A percentile compares a stretch with the other conserved stretches of the same genome.
Conservation (phyloP, 164 flowering plant genomes). For the Nelumbo lutea region DNA sequence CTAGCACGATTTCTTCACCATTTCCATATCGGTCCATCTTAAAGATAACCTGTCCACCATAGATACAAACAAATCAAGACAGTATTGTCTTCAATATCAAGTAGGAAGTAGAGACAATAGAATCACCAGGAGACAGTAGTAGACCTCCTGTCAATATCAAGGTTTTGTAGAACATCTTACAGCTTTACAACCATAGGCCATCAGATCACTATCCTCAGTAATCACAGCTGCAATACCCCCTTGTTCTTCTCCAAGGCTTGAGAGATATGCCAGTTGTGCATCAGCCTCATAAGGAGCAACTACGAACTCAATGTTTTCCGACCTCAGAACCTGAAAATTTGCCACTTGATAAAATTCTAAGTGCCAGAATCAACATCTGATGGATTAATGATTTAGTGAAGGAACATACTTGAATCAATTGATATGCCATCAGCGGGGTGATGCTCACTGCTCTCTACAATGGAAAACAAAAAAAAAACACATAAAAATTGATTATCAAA, state of each 20-base stretch:
- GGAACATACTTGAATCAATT: conserved; percentile 53
- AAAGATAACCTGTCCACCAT: conserved; percentile 44
- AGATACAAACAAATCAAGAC: conserved; percentile 12
- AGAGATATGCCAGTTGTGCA: conserved; percentile 80
- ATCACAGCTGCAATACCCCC: conserved; percentile 80
- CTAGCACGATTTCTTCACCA: conserved; percentile 65
- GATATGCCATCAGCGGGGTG: conserved; percentile 73
- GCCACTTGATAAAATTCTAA: not conserved
- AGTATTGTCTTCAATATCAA: conserved; percentile 1
- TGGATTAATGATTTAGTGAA: not conserved
- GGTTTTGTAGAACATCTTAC: conserved; percentile 41
- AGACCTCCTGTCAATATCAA: conserved; percentile 15
- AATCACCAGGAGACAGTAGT: conserved; percentile 13
- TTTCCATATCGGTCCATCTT: conserved; percentile 84
- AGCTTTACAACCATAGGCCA: conserved; percentile 71
- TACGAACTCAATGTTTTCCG: conserved; percentile 60
- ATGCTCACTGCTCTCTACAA: conserved; percentile 64
- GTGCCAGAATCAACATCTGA: not conserved
- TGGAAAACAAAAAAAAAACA: not conserved
- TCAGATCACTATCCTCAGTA: conserved; percentile 79
- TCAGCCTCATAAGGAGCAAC: conserved; percentile 96
- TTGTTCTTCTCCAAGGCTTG: conserved; percentile 43
- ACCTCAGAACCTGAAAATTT: conserved; percentile 49
- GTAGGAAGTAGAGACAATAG: not conserved
- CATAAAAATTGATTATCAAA: not conserved